Evolutionary conservation across 2,329 filamentous ascomycete species (phyloP).

Genomic region (Diaporthe ilicicola): DNA sequence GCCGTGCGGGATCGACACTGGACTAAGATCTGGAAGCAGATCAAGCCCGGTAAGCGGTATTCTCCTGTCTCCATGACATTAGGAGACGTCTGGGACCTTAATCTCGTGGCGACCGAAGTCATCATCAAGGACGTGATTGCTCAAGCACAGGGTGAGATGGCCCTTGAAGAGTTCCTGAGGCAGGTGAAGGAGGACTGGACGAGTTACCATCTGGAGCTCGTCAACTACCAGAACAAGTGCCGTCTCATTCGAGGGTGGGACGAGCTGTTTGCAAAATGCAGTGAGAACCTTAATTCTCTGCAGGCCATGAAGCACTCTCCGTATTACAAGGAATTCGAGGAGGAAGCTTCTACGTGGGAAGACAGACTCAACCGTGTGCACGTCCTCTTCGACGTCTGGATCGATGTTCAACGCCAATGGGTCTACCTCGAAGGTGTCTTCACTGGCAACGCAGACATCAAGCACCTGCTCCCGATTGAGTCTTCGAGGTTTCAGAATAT

Average conservation of each 20-base stretch:
- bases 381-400: slow-evolving; percentile 99
- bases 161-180: slow-evolving; percentile 94
- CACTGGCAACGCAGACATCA: slow-evolving; percentile 98
- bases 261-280: slow-evolving; percentile 97
- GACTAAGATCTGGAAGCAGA: slow-evolving; percentile 96
- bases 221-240: slow-evolving; percentile 98
- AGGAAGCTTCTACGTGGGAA: slow-evolving; percentile 96
- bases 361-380: slow-evolving; percentile 98
- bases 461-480: slow-evolving; percentile 94
- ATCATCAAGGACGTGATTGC: slow-evolving; percentile 93
- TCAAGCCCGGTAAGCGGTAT: slow-evolving; percentile 92
- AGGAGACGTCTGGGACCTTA: slow-evolving; percentile 98
- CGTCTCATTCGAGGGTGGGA: slow-evolving; percentile 98
- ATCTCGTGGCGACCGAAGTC: slow-evolving; percentile 85
- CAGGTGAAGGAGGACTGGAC: slow-evolving; percentile 98
- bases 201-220: slow-evolving; percentile 90
- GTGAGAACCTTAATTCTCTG: slow-evolving; percentile 95
- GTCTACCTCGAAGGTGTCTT: slow-evolving; percentile 99
- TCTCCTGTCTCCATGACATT: slow-evolving; percentile 94
- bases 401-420: slow-evolving; percentile 99
- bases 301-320: slow-evolving; percentile 99
- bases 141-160: slow-evolving; percentile 98
- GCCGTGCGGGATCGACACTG: slow-evolving; percentile 96
- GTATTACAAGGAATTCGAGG: slow-evolving; percentile 99
- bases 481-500: slow-evolving; percentile 98